A percentile compares a stretch with the other conserved stretches of the same genome.
Evolutionary conservation across 2,329 filamentous ascomycete species (phyloP).

Genomic region (Neoascochyta sp.): DNA sequence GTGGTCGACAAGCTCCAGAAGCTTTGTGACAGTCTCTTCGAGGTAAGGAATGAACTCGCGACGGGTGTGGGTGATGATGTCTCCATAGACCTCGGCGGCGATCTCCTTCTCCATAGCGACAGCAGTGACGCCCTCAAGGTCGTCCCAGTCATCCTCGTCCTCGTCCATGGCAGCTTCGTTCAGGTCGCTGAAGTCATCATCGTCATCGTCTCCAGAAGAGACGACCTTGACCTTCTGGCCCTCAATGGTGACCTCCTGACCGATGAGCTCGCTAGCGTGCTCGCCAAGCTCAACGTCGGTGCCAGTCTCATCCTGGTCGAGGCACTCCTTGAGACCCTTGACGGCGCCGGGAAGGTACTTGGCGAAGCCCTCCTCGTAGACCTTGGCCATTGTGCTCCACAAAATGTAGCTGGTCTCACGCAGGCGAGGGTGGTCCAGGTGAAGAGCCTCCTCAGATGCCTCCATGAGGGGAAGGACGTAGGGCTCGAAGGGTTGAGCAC

Average conservation of each 20-base stretch:
- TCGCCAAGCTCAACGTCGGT: constrained; percentile 72
- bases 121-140: constrained; percentile 78
- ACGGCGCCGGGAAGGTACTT: constrained; percentile 76
- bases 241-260: constrained; percentile 70
- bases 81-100: constrained; percentile 88
- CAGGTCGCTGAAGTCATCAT: constrained; percentile 58
- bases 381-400: constrained; percentile 91
- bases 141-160: constrained; percentile 80
- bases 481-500: constrained; percentile 78
- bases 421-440: constrained; percentile 82
- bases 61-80: constrained; percentile 84
- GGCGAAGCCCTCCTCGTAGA: constrained; percentile 80
- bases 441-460: constrained; percentile 84
- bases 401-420: constrained; percentile 97
- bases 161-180: constrained; percentile 57
- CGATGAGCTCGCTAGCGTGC: constrained; percentile 68
- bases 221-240: constrained; percentile 85
- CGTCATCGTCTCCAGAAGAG: constrained; percentile 55
- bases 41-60: constrained; percentile 78
- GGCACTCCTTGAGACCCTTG: constrained; percentile 75
- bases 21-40: constrained; percentile 78
- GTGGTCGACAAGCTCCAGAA: constrained; percentile 80
- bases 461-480: constrained; percentile 89
- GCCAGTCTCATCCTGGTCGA: constrained; percentile 84
- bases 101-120: constrained; percentile 96